Percentiles rank a stretch among this genome's conserved stretches.
Evolutionary conservation across 176 grass and related monocot genomes (phyloP).

Genomic region (Oryza meyeriana): DNA sequence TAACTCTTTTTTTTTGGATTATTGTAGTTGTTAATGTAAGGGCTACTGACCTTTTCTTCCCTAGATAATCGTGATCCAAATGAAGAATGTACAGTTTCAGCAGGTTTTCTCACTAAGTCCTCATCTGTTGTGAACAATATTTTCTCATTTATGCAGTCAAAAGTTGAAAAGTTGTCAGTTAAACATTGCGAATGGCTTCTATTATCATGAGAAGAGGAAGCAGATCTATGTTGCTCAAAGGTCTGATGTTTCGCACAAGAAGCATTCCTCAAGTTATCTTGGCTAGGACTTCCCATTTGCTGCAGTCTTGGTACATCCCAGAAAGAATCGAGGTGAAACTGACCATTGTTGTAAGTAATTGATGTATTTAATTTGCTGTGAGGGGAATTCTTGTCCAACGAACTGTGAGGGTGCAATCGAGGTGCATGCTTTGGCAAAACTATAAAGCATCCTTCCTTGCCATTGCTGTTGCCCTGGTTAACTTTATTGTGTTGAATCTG

Average conservation of each 20-base stretch:
- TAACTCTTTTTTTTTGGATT: not conserved
- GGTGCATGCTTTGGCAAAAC: conserved; percentile 53
- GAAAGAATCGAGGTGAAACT: conserved; percentile 31
- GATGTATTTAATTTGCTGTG: conserved; percentile 24
- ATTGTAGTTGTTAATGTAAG: conserved; percentile 8
- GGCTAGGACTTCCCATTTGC: conserved; percentile 3
- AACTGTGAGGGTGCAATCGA: conserved; percentile 16
- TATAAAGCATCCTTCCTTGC: conserved; percentile 48
- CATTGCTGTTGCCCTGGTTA: conserved; percentile 17
- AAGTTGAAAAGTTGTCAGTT: conserved; percentile 38
- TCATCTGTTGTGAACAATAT: conserved; percentile 41
- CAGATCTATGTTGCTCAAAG: not conserved
- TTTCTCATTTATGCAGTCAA: conserved; percentile 33
- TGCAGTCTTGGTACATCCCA: conserved; percentile 31
- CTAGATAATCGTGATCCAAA: conserved; percentile 25
- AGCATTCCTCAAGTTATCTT: conserved; percentile 26
- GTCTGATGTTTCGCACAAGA: not conserved
- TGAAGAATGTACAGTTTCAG: conserved; percentile 3
- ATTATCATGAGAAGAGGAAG: conserved; percentile 28
- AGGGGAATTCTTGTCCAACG: conserved; percentile 15
- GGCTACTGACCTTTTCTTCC: conserved; percentile 44
- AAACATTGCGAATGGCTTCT: conserved; percentile 1
- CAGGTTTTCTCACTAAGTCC: conserved; percentile 15
- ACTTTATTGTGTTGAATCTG: conserved; percentile 4
- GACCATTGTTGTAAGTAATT: conserved; percentile 10